Evolutionary conservation across 345 rosid genomes (phyloP).

Genomic region (Arabidopsis arenosa): DNA sequence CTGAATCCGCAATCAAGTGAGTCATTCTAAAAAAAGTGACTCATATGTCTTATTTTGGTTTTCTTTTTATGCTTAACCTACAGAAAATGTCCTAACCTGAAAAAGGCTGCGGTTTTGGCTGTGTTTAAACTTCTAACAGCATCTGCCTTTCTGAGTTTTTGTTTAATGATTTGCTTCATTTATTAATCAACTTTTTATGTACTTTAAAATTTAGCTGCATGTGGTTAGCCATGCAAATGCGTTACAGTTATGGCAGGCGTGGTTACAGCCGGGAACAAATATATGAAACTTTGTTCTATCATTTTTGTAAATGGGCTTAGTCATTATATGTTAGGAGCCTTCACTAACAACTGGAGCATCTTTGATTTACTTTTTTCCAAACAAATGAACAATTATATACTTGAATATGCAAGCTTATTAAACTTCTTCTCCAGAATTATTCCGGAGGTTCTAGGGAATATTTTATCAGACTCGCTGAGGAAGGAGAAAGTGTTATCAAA

Average conservation of each 20-base stretch:
- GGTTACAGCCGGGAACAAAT: constrained; percentile 15
- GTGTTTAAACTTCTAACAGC: constrained; percentile 3
- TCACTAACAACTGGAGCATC: constrained; percentile 25
- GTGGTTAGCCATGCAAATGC: constrained; percentile 23
- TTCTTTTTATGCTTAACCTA: constrained; percentile 24
- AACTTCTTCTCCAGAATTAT: constrained; percentile 62
- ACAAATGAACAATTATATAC: not conserved
- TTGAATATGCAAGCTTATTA: constrained; percentile 13
- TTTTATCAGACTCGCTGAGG: constrained; percentile 70
- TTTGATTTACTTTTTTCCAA: constrained; percentile 34
- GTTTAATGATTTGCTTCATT: constrained; percentile 18
- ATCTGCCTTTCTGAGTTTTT: constrained; percentile 19
- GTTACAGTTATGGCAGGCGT: constrained; percentile 23
- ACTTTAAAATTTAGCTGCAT: constrained; percentile 5
- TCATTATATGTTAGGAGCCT: constrained; percentile 19
- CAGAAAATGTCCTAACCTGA: constrained; percentile 13
- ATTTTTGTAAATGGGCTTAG: constrained; percentile 31
- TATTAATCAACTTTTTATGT: not conserved
- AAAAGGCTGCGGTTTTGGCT: constrained; percentile 12
- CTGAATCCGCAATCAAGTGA: constrained; percentile 88
- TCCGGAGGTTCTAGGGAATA: constrained; percentile 73
- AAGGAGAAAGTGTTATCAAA: constrained; percentile 72
- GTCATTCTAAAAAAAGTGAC: constrained; percentile 44
- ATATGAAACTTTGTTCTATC: constrained; percentile 29
- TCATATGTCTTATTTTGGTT: not conserved